Evolutionary conservation across 345 rosid genomes (phyloP).

Genomic region (Barbarea vulgaris): DNA sequence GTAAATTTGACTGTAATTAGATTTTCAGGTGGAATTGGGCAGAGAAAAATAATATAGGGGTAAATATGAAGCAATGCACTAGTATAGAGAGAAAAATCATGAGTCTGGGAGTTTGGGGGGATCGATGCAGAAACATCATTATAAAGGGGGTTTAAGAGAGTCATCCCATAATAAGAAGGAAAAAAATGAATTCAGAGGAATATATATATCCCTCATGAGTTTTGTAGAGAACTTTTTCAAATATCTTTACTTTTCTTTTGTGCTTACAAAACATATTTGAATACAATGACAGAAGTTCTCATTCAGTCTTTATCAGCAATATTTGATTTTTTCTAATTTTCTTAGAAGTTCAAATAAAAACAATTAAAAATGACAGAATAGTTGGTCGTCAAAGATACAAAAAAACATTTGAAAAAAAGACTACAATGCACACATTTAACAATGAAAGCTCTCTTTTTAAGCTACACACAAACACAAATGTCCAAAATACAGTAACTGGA

Average conservation of each 20-base stretch:
- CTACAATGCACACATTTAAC: slow-evolving; percentile 40
- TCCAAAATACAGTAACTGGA: slow-evolving; percentile 4
- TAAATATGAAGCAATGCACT: too few relatives aligned
- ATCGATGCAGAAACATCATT: too few relatives aligned
- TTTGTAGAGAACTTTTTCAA: neutral
- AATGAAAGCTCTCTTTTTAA: slow-evolving; percentile 18
- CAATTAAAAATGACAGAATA: neutral
- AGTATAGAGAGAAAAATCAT: too few relatives aligned
- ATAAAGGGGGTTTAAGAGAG: too few relatives aligned
- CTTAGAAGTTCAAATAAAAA: neutral
- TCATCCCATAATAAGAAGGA: too few relatives aligned
- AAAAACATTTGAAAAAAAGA: slow-evolving; percentile 12
- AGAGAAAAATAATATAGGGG: too few relatives aligned
- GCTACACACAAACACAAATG: slow-evolving; percentile 14
- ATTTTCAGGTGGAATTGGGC: too few relatives aligned
- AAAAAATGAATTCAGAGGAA: too few relatives aligned
- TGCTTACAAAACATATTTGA: neutral
- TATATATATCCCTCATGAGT: neutral
- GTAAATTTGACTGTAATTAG: too few relatives aligned
- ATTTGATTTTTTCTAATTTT: neutral
- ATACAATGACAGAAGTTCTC: too few relatives aligned
- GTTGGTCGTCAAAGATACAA: slow-evolving; percentile 15
- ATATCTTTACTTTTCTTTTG: neutral
- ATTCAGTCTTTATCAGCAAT: neutral
- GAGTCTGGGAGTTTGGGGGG: too few relatives aligned